Evolutionary conservation across 2,329 filamentous ascomycete species (phyloP), one percentile per base, ranked within the genome.

Genomic region (Monilinia aucupariae): DNA sequence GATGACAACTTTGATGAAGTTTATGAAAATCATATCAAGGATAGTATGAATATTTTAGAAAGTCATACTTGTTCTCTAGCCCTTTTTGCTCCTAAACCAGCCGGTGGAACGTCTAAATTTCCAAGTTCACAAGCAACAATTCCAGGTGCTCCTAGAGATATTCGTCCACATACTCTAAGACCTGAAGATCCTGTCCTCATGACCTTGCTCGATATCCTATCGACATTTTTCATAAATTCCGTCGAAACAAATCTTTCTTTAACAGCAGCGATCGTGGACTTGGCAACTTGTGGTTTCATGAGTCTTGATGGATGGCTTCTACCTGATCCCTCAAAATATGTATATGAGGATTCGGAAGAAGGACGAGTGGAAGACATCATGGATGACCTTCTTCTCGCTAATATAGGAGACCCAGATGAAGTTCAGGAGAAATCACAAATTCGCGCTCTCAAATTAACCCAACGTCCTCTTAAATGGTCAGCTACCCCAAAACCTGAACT

Each of bases 291-390:
- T 69, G 89, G 91, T 7, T 89, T 90, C 66, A 88, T 96, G 72
- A 85, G 87, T 25, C 81, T 97, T 15, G 91, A 97, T 71, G 89
- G 90, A n/a, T 99, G 94, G 93, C 78, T 97, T 37, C 79, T 93
- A 7, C 86, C 91, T 20, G 85, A 88, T 60, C 89, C 90, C 4
- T 79, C 78, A n/a, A 81, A 79, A 64, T 89, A 86, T 71, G 77
- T 78, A 7, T 89, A 84, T 64, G 78, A 79, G 10, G 80, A 81
- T 17, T 75, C 79, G 37, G 67, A 78, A 27, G 67, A 66, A 27
- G 70, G 76, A 58, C 45, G 48, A 52, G 43, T 27, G 4, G 65
- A 63, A 10, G 75, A 78, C 39, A 65, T 78, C 12, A 79, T 71
- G 4, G 79, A 78, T 9, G 58, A 64, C 8, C 47, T 56, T 32